Evolutionary conservation across 2,329 filamentous ascomycete species (phyloP).

Genomic region (Fusarium fujikuroi): DNA sequence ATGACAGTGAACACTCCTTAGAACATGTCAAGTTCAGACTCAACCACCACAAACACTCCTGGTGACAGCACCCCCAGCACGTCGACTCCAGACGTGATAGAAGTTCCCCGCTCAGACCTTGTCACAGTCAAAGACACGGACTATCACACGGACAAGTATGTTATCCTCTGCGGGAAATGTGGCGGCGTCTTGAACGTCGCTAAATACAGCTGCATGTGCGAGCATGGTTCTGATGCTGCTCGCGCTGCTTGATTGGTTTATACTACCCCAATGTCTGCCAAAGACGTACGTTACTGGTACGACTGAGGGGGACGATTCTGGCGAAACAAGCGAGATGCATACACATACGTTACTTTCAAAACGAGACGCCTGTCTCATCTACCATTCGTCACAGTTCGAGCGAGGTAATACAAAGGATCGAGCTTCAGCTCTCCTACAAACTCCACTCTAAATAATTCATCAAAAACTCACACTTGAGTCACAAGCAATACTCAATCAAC

Average conservation of each 20-base stretch:
- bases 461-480: background rate
- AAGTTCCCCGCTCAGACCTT: slow-evolving; percentile 19
- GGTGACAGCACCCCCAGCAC: background rate
- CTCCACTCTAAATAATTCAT: background rate
- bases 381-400: background rate
- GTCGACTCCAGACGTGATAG: slow-evolving; percentile 18
- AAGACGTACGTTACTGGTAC: background rate
- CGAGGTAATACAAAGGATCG: background rate
- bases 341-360: background rate
- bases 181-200: slow-evolving; percentile 14
- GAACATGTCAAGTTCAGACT: slow-evolving; percentile 12
- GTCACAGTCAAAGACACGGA: slow-evolving; percentile 10
- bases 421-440: background rate
- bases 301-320: too few relatives aligned
- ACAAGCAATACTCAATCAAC: background rate
- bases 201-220: slow-evolving; percentile 20
- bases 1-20: background rate
- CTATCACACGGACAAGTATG: slow-evolving; percentile 10
- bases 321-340: background rate
- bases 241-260: slow-evolving; percentile 16
- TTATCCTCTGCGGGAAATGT: slow-evolving; percentile 27
- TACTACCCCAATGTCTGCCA: background rate
- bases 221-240: slow-evolving; percentile 18
- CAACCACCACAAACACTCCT: background rate
- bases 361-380: background rate